Percentiles rank a stretch among this genome's conserved stretches.
Evolutionary conservation across 176 grass and related monocot genomes (phyloP).

Genomic region (Ampelocalamus luodianensis): DNA sequence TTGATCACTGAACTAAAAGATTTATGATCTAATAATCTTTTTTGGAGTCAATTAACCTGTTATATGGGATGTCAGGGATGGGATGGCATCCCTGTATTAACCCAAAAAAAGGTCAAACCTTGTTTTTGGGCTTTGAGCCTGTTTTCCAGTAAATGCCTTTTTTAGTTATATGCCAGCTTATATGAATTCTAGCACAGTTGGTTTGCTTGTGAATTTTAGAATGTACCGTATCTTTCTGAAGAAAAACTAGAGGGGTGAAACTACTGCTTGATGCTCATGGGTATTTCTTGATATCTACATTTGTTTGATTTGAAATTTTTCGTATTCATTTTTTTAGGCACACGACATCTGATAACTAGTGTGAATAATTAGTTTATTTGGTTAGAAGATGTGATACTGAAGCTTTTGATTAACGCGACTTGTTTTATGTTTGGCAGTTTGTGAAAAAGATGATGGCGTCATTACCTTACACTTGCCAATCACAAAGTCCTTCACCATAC

Average conservation of each 20-base stretch:
- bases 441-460: conserved; percentile 92
- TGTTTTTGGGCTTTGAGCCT: conserved; percentile 6
- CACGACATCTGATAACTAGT: not conserved
- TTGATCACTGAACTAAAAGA: not conserved
- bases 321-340: conserved; percentile 3
- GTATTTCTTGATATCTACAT: not conserved
- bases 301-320: conserved; percentile 8
- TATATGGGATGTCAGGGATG: not conserved
- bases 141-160: not conserved
- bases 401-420: conserved; percentile 29
- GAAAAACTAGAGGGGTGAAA: conserved; percentile 4
- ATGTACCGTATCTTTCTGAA: not conserved
- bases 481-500: conserved; percentile 94
- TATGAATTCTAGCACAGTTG: not conserved
- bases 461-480: conserved; percentile 90
- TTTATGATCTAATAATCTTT: not conserved
- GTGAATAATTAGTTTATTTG: not conserved
- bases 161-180: conserved; percentile 14
- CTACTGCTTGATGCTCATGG: not conserved
- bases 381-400: conserved; percentile 22
- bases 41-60: not conserved
- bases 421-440: conserved; percentile 60
- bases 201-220: conserved; percentile 17
- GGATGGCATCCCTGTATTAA: not conserved
- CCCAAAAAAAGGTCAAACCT: not conserved